Conservation (phyloP, 768 basidiomycete genomes). For the Boletales sp. region DNA sequence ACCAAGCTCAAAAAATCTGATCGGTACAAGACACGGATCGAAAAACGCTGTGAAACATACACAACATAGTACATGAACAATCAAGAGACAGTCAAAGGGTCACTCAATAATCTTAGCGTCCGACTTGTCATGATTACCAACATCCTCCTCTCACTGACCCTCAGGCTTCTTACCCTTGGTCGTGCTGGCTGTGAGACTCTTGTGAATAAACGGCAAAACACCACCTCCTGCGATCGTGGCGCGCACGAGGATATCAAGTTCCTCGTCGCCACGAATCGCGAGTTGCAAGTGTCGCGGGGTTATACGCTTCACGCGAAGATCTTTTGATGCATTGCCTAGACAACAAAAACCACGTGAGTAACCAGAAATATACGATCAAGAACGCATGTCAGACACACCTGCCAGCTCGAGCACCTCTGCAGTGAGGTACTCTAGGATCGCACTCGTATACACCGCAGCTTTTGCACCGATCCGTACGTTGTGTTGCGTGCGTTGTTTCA, state of each 20-base stretch:
- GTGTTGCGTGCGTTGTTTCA: conserved; percentile 89
- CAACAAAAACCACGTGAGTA: neutral
- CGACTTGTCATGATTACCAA: neutral
- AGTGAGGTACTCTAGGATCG: conserved; percentile 93
- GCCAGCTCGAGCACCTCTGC: conserved; percentile 96
- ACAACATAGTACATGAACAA: conserved; percentile 15
- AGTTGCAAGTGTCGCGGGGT: conserved; percentile 94
- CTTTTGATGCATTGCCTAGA: conserved; percentile 92
- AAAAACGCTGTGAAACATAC: conserved; percentile 1
- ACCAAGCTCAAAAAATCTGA: too few species aligned
- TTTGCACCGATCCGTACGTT: conserved; percentile 97
- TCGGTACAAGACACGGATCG: too few species aligned
- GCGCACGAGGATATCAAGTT: conserved; percentile 90
- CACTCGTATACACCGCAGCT: conserved; percentile 94
- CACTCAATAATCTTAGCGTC: conserved; percentile 16
- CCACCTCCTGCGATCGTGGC: conserved; percentile 93
- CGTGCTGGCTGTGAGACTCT: conserved; percentile 58
- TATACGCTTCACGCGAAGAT: conserved; percentile 95
- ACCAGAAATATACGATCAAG: neutral
- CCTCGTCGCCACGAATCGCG: conserved; percentile 95
- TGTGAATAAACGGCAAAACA: conserved; percentile 87
- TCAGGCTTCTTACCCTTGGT: conserved; percentile 47
- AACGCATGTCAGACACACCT: conserved; percentile 46
- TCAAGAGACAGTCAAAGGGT: conserved; percentile 3
- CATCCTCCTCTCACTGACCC: conserved; percentile 19